Base-by-base conservation (phyloP, 192 early-diverging fungal genomes). In the Umbelopsis vinacea region DNA sequence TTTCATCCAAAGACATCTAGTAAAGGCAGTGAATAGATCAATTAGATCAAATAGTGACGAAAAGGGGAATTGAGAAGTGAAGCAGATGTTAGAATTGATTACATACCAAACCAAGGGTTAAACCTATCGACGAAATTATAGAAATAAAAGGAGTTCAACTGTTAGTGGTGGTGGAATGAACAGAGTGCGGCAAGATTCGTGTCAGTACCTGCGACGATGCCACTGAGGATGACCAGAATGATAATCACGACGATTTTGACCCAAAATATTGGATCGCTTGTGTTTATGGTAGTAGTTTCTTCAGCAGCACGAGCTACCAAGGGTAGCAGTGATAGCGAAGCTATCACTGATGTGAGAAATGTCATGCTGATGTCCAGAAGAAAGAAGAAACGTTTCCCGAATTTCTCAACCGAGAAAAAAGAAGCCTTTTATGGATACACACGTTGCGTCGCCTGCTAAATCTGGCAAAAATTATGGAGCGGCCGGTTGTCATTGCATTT, bases 1-100 rank as follows among this genome's bases (percentile, higher is more conserved):
- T 89, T 73, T 87, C 86, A 77, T 98, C 96, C 55, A 95, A 78
- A n/a, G 89, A 91, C 91, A 93, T 92, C 68, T 92, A 77, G 14
- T 23, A 47, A 54, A 24, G 23, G 6, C 21, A 37, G 40, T 15
- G 29, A 43, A 29, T 15, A 60, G 33, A 24, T 77, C 26, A 24
- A 33, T 22, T 43, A 29, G 21, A 21, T 68, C 14, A 63, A 29
- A 29, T 6, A 23, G 43, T 11, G 40, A 12, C 40, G 6, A 1
- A 0, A 11, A 11, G 40, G 11, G 40, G 40, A 43, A 11, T 43
- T 43, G 11, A 43, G 6, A 12, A 11, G 40, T 1, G 11, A 43
- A 7, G 40, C 8, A 43, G 6, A 43, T 43, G 40, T 6, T 43
- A 12, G 5, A 43, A 43, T 43, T 21, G 15, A n/a, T 38, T 66